Evolutionary conservation across 192 early-diverging fungal genomes (phyloP), one percentile per base, ranked within the genome.

Genomic region (Rhizophagus sp.): DNA sequence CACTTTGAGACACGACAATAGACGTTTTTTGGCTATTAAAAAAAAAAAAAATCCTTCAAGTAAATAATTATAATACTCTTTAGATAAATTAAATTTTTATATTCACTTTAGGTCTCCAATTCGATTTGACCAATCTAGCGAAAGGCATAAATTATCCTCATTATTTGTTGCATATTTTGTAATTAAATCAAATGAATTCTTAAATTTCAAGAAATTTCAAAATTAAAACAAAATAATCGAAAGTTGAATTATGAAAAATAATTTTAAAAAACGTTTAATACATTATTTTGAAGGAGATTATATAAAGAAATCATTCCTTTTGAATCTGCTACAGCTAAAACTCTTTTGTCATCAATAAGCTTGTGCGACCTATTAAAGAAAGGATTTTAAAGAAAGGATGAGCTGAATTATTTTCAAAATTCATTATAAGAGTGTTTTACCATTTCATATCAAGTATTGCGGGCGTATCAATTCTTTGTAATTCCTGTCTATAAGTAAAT

Each of bases 121-220:
- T 33, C 92, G 90, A 76, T 92, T 93, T 2, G 95, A 92, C 96
- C 96, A 97, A 79, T 98, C 97, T 61, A 98, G 74, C 1, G 97
- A 98, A 57, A 96, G 88, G 50, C 91, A 95, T 49, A 98, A 88
- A 33, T 88, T 88, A 17, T 90, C 81, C 3, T 88, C 85, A 3
- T 87, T 79, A 15, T 84, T 85, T 61, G 84, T 87, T n/a, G 81
- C 68, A 62, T 83, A 71, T 27, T 81, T 86, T 3, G 68, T 71
- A n/a, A 83, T 83, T n/a, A 82, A 19, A 19, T 76, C 82, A 9
- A 79, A 66, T 39, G 86, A 67, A n/a, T 72, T 83, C 73, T n/a
- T 88, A 7, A 30, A 52, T 41, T 52, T 44, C 34, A 17, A 50
- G 15, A 57, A 22, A 39, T 25, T 30, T 19, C 6, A 34, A 12